Conservation (phyloP, 1,139 yeast species). For the Suhomyces yuchorum region DNA sequence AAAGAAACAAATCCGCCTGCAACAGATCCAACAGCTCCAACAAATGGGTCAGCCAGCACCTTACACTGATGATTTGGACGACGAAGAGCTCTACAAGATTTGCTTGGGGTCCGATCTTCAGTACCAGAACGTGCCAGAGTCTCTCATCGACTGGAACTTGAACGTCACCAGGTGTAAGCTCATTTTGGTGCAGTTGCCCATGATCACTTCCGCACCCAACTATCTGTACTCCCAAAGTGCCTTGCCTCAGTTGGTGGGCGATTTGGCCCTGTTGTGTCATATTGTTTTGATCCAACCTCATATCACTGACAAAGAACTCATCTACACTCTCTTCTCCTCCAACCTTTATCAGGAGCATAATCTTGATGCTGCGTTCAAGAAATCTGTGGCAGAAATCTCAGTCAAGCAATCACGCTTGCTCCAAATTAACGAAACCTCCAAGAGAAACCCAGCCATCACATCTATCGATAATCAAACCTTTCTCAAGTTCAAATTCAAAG, state of each 20-base stretch:
- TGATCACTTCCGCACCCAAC: conserved; percentile 42
- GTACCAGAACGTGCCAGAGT: conserved; percentile 45
- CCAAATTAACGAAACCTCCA: conserved; percentile 38
- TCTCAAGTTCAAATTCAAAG: conserved; percentile 43
- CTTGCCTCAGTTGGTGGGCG: conserved; percentile 48
- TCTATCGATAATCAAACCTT: conserved; percentile 33
- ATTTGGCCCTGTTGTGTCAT: conserved; percentile 44
- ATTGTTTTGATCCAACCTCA: conserved; percentile 44
- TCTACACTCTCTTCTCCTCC: conserved; percentile 43
- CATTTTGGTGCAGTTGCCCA: conserved; percentile 42
- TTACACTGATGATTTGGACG: conserved; percentile 21
- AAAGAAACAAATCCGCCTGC: conserved; percentile 11
- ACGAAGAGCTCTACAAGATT: conserved; percentile 39
- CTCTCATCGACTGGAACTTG: conserved; percentile 50
- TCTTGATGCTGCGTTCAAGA: conserved; percentile 46
- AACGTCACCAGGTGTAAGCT: conserved; percentile 50
- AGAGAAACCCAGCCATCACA: conserved; percentile 27
- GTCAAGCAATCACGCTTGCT: conserved; percentile 51
- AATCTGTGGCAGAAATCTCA: conserved; percentile 54
- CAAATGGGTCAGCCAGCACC: conserved; percentile 10
- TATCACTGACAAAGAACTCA: conserved; percentile 48
- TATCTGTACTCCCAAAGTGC: conserved; percentile 36
- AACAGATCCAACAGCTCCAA: conserved; percentile 15
- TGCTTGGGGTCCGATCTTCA: conserved; percentile 44
- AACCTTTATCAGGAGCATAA: conserved; percentile 52